phyloP scores from a whole-genome alignment of 2,329 filamentous ascomycete species.

The Remersonia thermophila region DNA sequence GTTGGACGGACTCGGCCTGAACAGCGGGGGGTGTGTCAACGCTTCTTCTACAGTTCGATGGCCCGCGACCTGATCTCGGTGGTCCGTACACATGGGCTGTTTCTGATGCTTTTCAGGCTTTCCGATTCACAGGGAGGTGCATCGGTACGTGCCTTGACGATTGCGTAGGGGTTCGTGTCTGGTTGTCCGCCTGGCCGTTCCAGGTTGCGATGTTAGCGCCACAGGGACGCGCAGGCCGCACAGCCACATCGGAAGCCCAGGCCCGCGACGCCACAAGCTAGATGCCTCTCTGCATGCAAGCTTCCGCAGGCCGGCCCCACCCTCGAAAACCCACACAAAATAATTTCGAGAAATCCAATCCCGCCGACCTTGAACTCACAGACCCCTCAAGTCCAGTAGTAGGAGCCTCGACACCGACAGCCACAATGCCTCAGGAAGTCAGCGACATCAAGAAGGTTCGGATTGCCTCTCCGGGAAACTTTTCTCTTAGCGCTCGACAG shows the following conservation, averaged over 20 bases:
- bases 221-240: background rate
- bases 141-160: too few species aligned
- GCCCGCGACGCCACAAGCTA: background rate
- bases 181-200: too few species aligned
- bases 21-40: too few species aligned
- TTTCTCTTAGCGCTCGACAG: background rate
- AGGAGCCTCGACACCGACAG: conserved; percentile 30
- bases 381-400: conserved; percentile 11
- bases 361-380: conserved; percentile 10
- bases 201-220: background rate
- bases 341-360: conserved; percentile 19
- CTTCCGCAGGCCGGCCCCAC: conserved; percentile 3
- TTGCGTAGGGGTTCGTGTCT: too few species aligned
- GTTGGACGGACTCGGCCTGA: conserved; percentile 1
- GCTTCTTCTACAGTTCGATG: too few species aligned
- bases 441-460: conserved; percentile 85
- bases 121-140: too few species aligned
- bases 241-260: conserved; percentile 7
- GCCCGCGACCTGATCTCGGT: too few species aligned
- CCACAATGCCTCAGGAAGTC: conserved; percentile 96
- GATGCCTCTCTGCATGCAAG: too few species aligned
- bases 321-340: conserved; percentile 18
- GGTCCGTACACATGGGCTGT: too few species aligned
- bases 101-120: too few species aligned
- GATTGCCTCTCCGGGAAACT: background rate